Conservation (phyloP, 805 yeast genomes). For the Metschnikowia vanudenii region DNA sequence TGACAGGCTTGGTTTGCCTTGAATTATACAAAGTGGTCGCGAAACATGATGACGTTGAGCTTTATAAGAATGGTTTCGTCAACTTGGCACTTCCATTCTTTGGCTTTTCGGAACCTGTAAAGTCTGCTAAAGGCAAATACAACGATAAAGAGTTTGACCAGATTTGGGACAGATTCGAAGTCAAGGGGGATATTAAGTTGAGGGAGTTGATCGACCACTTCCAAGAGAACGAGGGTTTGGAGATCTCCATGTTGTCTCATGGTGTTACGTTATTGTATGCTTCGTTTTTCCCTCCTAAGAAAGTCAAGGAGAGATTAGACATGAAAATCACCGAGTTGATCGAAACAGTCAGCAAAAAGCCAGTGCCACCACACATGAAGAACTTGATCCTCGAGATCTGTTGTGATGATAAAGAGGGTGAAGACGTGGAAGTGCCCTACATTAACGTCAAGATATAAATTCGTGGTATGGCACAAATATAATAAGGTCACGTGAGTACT, state of each 20-base stretch:
- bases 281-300: constrained; percentile 89
- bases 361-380: constrained; percentile 68
- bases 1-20: constrained; percentile 89
- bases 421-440: constrained; percentile 94
- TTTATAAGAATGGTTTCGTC: constrained; percentile 88
- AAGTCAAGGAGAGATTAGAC: constrained; percentile 71
- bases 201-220: constrained; percentile 72
- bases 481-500: too few relatives aligned
- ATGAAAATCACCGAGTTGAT: constrained; percentile 72
- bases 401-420: constrained; percentile 88
- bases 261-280: constrained; percentile 91
- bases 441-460: constrained; percentile 52
- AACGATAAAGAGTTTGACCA: constrained; percentile 76
- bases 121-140: constrained; percentile 78
- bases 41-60: constrained; percentile 70
- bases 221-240: constrained; percentile 78
- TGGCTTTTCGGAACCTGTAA: constrained; percentile 95
- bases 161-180: constrained; percentile 93
- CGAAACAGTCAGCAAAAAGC: constrained; percentile 82
- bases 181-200: constrained; percentile 73
- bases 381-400: constrained; percentile 86
- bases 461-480: too few relatives aligned
- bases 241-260: constrained; percentile 85
- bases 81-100: constrained; percentile 93
- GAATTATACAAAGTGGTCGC: constrained; percentile 90